phyloP scores from a whole-genome alignment of 805 yeast species.

The Sugiyamaella boreocaroliniensis region DNA sequence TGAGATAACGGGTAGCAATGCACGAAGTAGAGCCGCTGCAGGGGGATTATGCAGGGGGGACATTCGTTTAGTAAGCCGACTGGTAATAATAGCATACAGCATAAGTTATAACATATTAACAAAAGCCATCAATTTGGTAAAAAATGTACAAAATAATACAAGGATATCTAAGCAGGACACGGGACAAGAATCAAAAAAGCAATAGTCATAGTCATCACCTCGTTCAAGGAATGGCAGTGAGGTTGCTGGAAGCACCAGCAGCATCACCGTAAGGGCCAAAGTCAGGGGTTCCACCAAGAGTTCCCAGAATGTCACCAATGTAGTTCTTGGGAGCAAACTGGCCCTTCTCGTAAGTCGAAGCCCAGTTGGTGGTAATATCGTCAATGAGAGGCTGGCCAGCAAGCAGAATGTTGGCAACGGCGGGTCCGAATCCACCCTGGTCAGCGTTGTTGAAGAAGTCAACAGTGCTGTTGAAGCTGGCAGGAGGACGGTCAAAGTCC shows the following conservation, averaged over 20 bases:
- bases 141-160: neutral
- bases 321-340: conserved; percentile 41
- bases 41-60: neutral
- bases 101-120: no score
- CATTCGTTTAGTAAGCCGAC: neutral
- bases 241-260: neutral
- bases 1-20: neutral
- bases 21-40: neutral
- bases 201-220: neutral
- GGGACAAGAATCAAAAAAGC: neutral
- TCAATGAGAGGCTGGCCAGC: conserved; percentile 51
- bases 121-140: no score
- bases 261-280: conserved; percentile 25
- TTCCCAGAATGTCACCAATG: conserved; percentile 54
- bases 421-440: conserved; percentile 47
- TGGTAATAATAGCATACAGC: neutral
- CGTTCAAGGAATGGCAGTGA: neutral
- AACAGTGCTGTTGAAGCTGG: conserved; percentile 35
- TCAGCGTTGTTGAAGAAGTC: conserved; percentile 43
- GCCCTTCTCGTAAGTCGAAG: conserved; percentile 16
- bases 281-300: conserved; percentile 42
- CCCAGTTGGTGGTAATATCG: conserved; percentile 45
- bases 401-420: conserved; percentile 44
- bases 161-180: neutral
- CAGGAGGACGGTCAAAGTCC: conserved; percentile 52